Conservation (phyloP, 2,329 filamentous ascomycete species). For the Apiospora malaysiana region DNA sequence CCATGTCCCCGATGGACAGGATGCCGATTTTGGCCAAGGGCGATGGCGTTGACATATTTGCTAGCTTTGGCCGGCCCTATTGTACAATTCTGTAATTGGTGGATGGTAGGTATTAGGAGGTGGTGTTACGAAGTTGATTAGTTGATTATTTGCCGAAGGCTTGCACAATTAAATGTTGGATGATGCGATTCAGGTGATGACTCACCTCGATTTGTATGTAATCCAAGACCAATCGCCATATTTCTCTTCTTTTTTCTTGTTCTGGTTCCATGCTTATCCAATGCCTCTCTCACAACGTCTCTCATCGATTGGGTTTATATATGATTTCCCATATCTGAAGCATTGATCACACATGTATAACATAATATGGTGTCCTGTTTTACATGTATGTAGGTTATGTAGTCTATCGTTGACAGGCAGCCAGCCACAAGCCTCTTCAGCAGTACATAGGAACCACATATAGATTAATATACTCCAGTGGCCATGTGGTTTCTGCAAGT, state of each 20-base stretch:
- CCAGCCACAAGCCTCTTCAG: background rate
- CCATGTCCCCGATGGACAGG: conserved; percentile 62
- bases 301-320: background rate
- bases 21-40: conserved; percentile 49
- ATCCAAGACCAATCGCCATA: background rate
- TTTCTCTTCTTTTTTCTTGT: too few relatives aligned
- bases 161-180: background rate
- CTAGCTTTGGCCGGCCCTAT: background rate
- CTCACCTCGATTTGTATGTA: background rate
- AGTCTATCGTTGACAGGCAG: background rate
- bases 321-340: background rate
- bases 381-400: too few relatives aligned
- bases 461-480: too few relatives aligned
- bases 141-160: background rate
- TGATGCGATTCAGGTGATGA: background rate
- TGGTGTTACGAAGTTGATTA: background rate
- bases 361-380: background rate
- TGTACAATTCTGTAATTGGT: background rate
- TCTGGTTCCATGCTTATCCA: too few relatives aligned
- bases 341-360: background rate
- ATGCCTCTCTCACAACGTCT: background rate
- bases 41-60: background rate
- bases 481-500: background rate
- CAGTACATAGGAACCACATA: background rate
- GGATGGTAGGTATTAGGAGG: background rate